These are phyloP conservation scores for Nakataea oryzae DNA, from an alignment of 2,329 filamentous ascomycete genomes.

Conservation along the genomic window DNA sequence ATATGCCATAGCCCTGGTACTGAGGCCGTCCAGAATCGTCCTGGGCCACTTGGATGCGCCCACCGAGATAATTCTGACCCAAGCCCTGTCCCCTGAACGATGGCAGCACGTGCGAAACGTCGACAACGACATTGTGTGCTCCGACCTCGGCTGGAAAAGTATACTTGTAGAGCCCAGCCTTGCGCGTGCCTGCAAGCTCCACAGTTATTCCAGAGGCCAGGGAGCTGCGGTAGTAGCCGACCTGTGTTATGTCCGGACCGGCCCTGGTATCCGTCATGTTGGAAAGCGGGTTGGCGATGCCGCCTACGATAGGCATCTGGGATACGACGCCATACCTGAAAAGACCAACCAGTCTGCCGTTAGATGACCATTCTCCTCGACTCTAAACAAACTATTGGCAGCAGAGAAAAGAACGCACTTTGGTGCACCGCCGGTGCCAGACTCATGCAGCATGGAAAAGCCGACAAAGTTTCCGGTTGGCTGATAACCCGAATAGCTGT, in stretches of 20 bases:
- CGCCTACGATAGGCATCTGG: conserved; percentile 44
- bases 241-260: conserved; percentile 41
- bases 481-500: conserved; percentile 44
- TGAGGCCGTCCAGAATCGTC: conserved; percentile 16
- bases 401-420: too few species aligned
- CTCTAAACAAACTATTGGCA: too few species aligned
- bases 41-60: conserved; percentile 39
- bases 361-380: too few species aligned
- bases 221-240: conserved; percentile 51
- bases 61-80: conserved; percentile 39
- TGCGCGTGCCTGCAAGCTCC: conserved; percentile 44
- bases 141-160: conserved; percentile 29
- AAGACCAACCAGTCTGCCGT: too few species aligned
- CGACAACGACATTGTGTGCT: conserved; percentile 40
- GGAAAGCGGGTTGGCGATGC: conserved; percentile 16
- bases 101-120: conserved; percentile 54
- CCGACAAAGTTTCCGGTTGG: conserved; percentile 41
- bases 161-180: conserved; percentile 50
- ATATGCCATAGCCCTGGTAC: conserved; percentile 51
- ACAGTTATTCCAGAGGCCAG: conserved; percentile 44
- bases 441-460: conserved; percentile 56
- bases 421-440: conserved; percentile 57
- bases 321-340: conserved; percentile 58
- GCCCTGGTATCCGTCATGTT: conserved; percentile 35
- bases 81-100: conserved; percentile 42